Evolutionary conservation across 176 grass and related monocot species (phyloP).

Genomic region (Pontederia paniculata): DNA sequence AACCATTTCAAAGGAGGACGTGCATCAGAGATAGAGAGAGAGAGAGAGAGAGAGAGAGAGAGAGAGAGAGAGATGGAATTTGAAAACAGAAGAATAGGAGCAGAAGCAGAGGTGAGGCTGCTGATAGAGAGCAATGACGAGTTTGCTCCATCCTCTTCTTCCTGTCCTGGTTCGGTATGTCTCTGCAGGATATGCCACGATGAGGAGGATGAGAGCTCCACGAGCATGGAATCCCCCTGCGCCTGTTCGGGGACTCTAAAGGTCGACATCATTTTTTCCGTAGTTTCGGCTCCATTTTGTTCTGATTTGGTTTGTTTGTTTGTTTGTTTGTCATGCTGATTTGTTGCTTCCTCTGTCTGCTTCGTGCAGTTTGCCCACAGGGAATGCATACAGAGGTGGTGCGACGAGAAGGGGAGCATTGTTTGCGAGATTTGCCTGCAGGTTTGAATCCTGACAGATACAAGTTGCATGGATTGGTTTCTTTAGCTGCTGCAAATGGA

Average conservation of each 20-base stretch:
- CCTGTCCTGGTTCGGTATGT: no score
- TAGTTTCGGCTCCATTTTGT: background rate
- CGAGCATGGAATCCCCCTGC: constrained; percentile 67
- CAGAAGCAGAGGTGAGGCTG: constrained; percentile 5
- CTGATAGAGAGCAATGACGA: constrained; percentile 6
- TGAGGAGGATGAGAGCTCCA: constrained; percentile 37
- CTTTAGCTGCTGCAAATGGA: no score
- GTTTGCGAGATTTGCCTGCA: constrained; percentile 91
- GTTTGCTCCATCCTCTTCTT: constrained; percentile 15
- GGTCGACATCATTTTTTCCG: constrained; percentile 18
- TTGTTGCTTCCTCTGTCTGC: background rate
- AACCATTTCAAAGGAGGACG: no score
- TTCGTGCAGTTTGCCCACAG: constrained; percentile 93
- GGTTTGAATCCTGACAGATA: constrained; percentile 23
- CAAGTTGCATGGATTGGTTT: background rate
- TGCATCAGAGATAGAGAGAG: no score
- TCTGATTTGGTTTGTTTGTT: background rate
- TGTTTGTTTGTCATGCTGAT: background rate
- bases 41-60: no score
- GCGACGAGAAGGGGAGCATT: constrained; percentile 88
- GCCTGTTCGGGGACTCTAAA: constrained; percentile 73
- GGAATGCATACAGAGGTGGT: constrained; percentile 87
- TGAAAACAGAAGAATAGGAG: constrained; percentile 1
- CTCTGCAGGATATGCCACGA: constrained; percentile 89
- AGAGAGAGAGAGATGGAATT: constrained; percentile 7